Percentiles rank a stretch among this genome's conserved stretches.
These are phyloP conservation scores for Penicillium longicatenatum DNA, from an alignment of 495 filamentous ascomycete species.

Conservation along the genomic window DNA sequence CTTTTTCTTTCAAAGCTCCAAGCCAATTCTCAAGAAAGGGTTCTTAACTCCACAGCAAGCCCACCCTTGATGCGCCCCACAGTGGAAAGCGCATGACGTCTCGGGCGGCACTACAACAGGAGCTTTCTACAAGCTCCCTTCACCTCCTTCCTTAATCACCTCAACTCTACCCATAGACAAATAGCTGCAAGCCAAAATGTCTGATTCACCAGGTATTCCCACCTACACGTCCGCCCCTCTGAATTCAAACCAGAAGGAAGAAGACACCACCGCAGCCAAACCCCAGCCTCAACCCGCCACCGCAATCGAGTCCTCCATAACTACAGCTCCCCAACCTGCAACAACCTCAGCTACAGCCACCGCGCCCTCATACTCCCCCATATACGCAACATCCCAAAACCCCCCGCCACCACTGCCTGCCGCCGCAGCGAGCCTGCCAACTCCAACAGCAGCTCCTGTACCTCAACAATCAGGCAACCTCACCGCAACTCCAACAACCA, in stretches of 20 bases:
- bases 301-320: conserved; percentile 26
- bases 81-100: conserved; percentile 29
- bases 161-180: neutral
- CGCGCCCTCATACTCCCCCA: conserved; percentile 40
- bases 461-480: conserved; percentile 14
- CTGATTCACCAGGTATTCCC: conserved; percentile 58
- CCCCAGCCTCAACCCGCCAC: conserved; percentile 45
- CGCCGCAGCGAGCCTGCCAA: conserved; percentile 26
- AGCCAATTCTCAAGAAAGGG: neutral
- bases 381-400: conserved; percentile 49
- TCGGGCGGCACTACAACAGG: conserved; percentile 17
- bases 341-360: conserved; percentile 35
- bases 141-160: neutral
- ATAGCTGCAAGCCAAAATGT: conserved; percentile 16
- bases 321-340: conserved; percentile 20
- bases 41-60: conserved; percentile 9
- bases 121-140: conserved; percentile 12
- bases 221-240: conserved; percentile 63
- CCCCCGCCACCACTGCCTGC: conserved; percentile 45
- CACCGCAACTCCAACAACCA: conserved; percentile 23
- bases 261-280: conserved; percentile 17
- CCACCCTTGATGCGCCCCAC: conserved; percentile 20
- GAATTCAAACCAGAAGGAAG: conserved; percentile 38
- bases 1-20: neutral
- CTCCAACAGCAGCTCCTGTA: conserved; percentile 29